Percentiles rank a stretch among this genome's conserved stretches.
Conservation (phyloP, 495 filamentous ascomycete genomes). For the Hyphodiscus hymeniophilus region DNA sequence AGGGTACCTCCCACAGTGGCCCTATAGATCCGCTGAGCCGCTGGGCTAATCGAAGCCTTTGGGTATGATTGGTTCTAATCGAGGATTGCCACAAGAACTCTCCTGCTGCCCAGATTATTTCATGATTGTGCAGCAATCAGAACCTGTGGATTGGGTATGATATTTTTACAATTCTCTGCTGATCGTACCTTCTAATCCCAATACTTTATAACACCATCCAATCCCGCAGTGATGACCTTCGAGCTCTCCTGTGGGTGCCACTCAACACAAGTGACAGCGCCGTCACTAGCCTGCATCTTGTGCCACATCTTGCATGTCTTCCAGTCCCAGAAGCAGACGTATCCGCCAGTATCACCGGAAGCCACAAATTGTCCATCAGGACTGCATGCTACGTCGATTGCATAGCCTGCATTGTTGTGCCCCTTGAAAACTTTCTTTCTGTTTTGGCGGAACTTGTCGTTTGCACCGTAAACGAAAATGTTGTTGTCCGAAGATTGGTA, state of each 20-base stretch:
- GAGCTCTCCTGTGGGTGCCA: constrained; percentile 96
- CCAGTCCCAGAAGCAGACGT: constrained; percentile 95
- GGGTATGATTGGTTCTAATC: too few species aligned
- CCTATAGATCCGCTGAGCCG: too few species aligned
- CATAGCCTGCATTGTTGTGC: constrained; percentile 92
- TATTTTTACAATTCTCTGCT: too few species aligned
- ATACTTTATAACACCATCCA: constrained; percentile 84
- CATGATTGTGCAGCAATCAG: too few species aligned
- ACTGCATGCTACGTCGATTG: constrained; percentile 77
- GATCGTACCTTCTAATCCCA: constrained; percentile 61
- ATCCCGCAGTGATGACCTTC: constrained; percentile 83
- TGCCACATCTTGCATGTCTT: constrained; percentile 98
- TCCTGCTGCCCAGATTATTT: too few species aligned
- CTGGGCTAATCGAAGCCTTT: too few species aligned
- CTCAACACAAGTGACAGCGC: constrained; percentile 69
- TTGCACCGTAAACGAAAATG: constrained; percentile 88
- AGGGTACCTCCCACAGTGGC: too few species aligned
- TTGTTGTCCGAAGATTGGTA: constrained; percentile 93
- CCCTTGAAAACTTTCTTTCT: constrained; percentile 93
- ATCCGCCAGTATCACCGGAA: constrained; percentile 78
- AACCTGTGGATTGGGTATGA: too few species aligned
- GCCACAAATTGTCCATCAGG: constrained; percentile 87
- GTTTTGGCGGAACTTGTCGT: constrained; percentile 94
- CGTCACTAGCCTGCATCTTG: constrained; percentile 77
- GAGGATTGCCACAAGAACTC: too few species aligned